Evolutionary conservation across 257 asterid genomes (phyloP).

Genomic region (Solanum gracilifrons): DNA sequence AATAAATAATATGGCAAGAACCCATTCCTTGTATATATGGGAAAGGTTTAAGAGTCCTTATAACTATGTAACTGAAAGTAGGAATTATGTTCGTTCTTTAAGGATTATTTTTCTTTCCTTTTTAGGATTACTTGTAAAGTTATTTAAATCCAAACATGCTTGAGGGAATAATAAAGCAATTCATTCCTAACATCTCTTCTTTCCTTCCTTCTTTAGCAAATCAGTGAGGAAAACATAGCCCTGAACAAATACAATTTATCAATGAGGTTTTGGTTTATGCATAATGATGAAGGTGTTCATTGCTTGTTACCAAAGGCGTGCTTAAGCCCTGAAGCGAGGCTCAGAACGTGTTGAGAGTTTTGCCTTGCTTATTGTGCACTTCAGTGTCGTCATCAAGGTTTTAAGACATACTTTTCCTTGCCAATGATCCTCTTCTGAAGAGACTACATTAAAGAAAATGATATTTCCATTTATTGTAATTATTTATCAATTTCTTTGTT

Average conservation of each 20-base stretch:
- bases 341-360: neutral
- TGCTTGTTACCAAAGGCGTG: neutral
- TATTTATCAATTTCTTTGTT: neutral
- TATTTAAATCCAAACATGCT: neutral
- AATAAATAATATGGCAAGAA: neutral
- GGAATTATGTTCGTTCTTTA: neutral
- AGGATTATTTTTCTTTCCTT: neutral
- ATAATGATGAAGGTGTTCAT: neutral
- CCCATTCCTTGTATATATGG: neutral
- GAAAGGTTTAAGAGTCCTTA: neutral
- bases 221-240: neutral
- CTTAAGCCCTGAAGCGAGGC: neutral
- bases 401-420: neutral
- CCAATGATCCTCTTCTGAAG: neutral
- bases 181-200: neutral
- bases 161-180: neutral
- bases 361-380: neutral
- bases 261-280: neutral
- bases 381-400: neutral
- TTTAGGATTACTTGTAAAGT: neutral
- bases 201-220: neutral
- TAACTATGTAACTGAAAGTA: neutral
- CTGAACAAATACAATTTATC: neutral
- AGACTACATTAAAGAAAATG: neutral
- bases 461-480: neutral